These are phyloP conservation scores for Saccharomyces hybrid DNA, from an alignment of 1,139 yeast species.

Conservation along the genomic window DNA sequence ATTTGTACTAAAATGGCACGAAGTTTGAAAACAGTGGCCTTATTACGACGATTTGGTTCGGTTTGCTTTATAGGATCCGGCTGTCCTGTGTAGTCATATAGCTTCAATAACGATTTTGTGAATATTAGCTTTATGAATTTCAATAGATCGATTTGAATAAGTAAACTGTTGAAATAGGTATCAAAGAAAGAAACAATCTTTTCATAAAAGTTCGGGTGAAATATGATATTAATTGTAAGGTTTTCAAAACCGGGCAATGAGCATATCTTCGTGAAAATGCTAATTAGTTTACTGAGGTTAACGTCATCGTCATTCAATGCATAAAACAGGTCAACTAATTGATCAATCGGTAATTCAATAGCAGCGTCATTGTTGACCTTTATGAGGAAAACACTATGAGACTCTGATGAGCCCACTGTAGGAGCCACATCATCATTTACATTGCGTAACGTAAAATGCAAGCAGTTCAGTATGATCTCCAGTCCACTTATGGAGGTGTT, in stretches of 20 bases:
- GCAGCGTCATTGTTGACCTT: slow-evolving; percentile 1
- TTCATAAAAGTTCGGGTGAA: slow-evolving; percentile 14
- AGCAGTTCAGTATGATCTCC: slow-evolving; percentile 6
- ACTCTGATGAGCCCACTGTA: slow-evolving; percentile 1
- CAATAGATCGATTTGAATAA: slow-evolving; percentile 31
- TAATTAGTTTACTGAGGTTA: slow-evolving; percentile 24
- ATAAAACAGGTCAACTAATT: slow-evolving; percentile 16
- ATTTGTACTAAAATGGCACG: not conserved
- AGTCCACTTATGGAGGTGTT: slow-evolving; percentile 3
- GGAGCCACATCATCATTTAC: not conserved
- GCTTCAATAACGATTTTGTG: slow-evolving; percentile 11
- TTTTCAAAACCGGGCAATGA: slow-evolving; percentile 18
- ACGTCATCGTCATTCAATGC: slow-evolving; percentile 19
- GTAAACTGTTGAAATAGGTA: slow-evolving; percentile 26
- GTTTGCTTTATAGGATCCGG: not conserved
- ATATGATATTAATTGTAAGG: slow-evolving; percentile 16
- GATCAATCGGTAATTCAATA: slow-evolving; percentile 6
- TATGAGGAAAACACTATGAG: slow-evolving; percentile 3
- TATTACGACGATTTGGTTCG: not conserved
- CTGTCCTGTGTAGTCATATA: not conserved
- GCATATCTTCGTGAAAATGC: slow-evolving; percentile 21
- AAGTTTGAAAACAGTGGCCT: not conserved
- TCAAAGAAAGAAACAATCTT: slow-evolving; percentile 21
- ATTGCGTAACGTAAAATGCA: not conserved
- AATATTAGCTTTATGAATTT: slow-evolving; percentile 27